Evolutionary conservation across 108 stramenopile genomes (phyloP).

Genomic region (Seminavis robusta): DNA sequence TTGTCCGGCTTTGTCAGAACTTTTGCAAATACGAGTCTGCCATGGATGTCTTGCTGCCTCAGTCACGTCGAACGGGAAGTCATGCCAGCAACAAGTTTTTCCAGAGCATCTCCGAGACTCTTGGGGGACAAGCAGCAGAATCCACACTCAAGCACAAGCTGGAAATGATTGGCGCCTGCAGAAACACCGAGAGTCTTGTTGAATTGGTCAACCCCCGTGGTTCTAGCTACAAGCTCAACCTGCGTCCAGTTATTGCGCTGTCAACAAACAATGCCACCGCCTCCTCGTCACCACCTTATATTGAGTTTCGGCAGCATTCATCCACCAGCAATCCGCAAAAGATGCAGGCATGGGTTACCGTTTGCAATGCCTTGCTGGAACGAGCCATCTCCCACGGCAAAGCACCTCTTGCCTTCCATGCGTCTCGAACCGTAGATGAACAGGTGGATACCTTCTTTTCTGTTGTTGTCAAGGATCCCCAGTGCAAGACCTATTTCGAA

Average conservation of each 20-base stretch:
- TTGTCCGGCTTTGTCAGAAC: slow-evolving; percentile 62
- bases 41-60: slow-evolving; percentile 57
- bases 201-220: slow-evolving; percentile 35
- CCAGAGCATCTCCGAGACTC: slow-evolving; percentile 32
- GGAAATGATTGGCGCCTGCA: slow-evolving; percentile 23
- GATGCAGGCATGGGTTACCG: slow-evolving; percentile 51
- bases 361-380: slow-evolving; percentile 37
- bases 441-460: slow-evolving; percentile 50
- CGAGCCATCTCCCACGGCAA: too few species aligned
- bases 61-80: slow-evolving; percentile 42
- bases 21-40: slow-evolving; percentile 63
- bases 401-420: slow-evolving; percentile 20
- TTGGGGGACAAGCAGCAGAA: too few species aligned
- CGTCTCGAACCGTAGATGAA: slow-evolving; percentile 23
- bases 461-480: slow-evolving; percentile 51
- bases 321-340: slow-evolving; percentile 40
- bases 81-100: slow-evolving; percentile 28
- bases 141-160: slow-evolving; percentile 27
- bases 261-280: slow-evolving; percentile 32
- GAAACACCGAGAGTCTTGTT: slow-evolving; percentile 19
- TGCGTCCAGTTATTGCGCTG: too few species aligned
- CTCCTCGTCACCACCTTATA: slow-evolving; percentile 44
- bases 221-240: slow-evolving; percentile 53
- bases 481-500: slow-evolving; percentile 22
- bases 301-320: slow-evolving; percentile 74